Evolutionary conservation across 129 eudicot genomes (phyloP), one percentile per base, ranked within the genome.

Genomic region (Artemisia annua): DNA sequence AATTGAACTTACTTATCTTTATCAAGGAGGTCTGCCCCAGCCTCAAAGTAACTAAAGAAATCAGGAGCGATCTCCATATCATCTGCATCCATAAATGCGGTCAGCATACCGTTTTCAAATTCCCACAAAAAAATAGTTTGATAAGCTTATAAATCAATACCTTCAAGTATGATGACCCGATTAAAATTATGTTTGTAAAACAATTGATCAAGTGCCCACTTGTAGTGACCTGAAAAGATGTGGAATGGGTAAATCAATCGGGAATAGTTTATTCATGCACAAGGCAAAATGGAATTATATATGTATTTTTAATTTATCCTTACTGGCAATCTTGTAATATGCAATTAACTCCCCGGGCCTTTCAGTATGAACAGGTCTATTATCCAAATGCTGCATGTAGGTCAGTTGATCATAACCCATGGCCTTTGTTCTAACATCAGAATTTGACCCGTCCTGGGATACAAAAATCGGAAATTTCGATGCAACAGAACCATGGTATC

Each of bases 41-140:
- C 97, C 82, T 94, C 97, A 85, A 94, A 94, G 80, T 83, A 94
- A 84, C 78, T 84, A 76, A 90, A 94, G 78, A 94, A 94, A 70
- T 94, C 99, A 1, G 99, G 89, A 67, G 99, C 82, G 18, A 94
- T 88, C 74, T 94, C 99, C 99, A 94, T 94, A 67, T 94, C 99
- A 90, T 94, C 99, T 94, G 91, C 69, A 71, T 59, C 73, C 53
- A 70, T 70, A 71, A 61, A 73, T 67, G 9, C 0, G 13, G 13
- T 68, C 14, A 50, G 54, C 5, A 67, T 14, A 28, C 1, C 44
- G 3, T 35, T 35, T 32, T 32, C 5, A 32, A 32, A 32, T 32
- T 32, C 39, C 39, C 44, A 35, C 7, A 35, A 35, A 39, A 39
- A 39, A 7, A 39, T 1, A 35, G 44, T 5, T 35, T 35, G 9